Base-by-base conservation (phyloP, 106 monocot species). In the Posidonia australis region DNA sequence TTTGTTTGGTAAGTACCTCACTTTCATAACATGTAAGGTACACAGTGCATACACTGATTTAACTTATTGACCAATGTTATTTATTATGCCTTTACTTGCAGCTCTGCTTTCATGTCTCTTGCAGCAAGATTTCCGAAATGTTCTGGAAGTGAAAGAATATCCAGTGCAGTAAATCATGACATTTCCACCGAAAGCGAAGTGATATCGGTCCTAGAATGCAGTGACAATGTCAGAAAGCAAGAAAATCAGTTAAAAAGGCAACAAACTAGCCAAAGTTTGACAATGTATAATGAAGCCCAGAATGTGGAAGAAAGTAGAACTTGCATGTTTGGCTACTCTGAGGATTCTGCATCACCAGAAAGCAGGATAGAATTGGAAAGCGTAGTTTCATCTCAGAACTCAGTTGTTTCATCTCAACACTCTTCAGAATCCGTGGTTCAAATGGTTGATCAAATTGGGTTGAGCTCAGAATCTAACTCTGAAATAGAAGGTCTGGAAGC, bases 31-130 rank as follows among this genome's bases (percentile, higher is more conserved):
- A n/a, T n/a, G n/a, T n/a, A n/a, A n/a, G n/a, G n/a, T n/a, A n/a
- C n/a, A n/a, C n/a, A n/a, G n/a, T n/a, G n/a, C n/a, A n/a, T n/a
- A n/a, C n/a, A n/a, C n/a, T n/a, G n/a, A 26, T 24, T 23, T 55
- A 23, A 22, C 24, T 23, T 12, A 2, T 55, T 60, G 19, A 41
- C 7, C 28, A 5, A 41, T n/a, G 29, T 58, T 58, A 58, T 24
- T 58, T 63, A n/a, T 14, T 56, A 20, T 62, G 43, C 47, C 9
- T 54, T 43, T 29, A 49, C 12, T 49, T 44, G 64, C 84, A 96
- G 96, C 64, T 96, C 96, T 68, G 96, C 96, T 29, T 96, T 84
- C 62, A 96, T 96, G 96, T 36, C 78, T 23, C 78, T 96, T 61
- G 90, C 79, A 67, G 81, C 90, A 52, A 96, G 60, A 64, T 96